These are phyloP conservation scores for Mycena indigotica DNA, from an alignment of 768 basidiomycete species.

Conservation along the genomic window DNA sequence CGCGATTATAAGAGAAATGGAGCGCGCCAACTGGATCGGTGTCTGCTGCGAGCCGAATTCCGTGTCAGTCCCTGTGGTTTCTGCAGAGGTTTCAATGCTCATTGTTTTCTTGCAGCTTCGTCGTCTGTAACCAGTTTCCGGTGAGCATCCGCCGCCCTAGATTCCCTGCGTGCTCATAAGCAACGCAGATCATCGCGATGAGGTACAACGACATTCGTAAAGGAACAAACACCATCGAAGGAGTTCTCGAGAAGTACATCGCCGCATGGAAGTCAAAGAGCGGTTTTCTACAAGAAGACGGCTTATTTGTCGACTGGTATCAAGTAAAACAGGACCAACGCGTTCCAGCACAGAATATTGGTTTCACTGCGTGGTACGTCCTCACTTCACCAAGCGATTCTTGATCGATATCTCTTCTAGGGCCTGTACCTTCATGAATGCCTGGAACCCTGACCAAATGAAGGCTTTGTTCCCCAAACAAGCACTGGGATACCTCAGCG, in stretches of 20 bases:
- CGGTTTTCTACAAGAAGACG: conserved; percentile 11
- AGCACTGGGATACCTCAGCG: conserved; percentile 9
- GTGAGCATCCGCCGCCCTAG: background rate
- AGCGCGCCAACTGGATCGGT: conserved; percentile 16
- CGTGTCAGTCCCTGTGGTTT: conserved; percentile 4
- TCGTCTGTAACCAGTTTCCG: conserved; percentile 19
- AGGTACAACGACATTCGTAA: conserved; percentile 16
- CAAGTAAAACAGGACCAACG: background rate
- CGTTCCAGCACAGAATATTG: background rate
- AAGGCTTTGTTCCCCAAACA: conserved; percentile 11
- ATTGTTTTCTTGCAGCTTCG: conserved; percentile 1
- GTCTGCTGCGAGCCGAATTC: conserved; percentile 20
- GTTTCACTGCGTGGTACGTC: conserved; percentile 15
- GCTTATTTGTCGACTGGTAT: conserved; percentile 6
- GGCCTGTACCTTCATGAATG: conserved; percentile 17
- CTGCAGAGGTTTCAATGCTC: too few relatives aligned
- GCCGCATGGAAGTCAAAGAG: conserved; percentile 9
- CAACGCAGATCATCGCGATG: conserved; percentile 12
- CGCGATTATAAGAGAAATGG: conserved; percentile 16
- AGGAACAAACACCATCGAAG: conserved; percentile 8
- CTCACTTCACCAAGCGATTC: background rate
- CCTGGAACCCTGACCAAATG: conserved; percentile 16
- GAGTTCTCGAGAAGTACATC: conserved; percentile 12
- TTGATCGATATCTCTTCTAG: background rate
- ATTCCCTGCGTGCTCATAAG: background rate